phyloP scores from a whole-genome alignment of 169 alveolate genomes.

The Plasmodium relictum region DNA sequence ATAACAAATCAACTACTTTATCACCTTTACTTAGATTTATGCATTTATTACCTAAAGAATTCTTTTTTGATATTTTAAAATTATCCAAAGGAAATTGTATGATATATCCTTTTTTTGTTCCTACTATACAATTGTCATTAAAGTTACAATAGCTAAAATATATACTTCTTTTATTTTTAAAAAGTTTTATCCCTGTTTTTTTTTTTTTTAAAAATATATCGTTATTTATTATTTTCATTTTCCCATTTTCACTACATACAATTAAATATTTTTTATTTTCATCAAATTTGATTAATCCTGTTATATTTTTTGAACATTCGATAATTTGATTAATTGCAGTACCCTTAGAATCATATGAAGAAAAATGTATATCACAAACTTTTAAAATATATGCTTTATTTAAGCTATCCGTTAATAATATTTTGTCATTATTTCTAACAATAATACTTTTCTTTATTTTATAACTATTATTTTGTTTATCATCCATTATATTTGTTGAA shows the following conservation, averaged over 20 bases:
- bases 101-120: constrained; percentile 66
- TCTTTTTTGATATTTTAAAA: constrained; percentile 73
- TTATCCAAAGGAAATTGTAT: constrained; percentile 60
- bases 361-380: constrained; percentile 38
- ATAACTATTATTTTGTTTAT: constrained; percentile 13
- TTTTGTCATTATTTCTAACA: constrained; percentile 38
- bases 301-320: constrained; percentile 43
- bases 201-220: constrained; percentile 57
- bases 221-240: constrained; percentile 69
- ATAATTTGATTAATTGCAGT: constrained; percentile 54
- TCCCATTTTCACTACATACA: constrained; percentile 77
- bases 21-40: constrained; percentile 47
- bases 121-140: constrained; percentile 73
- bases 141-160: constrained; percentile 65
- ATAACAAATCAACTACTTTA: constrained; percentile 44
- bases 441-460: constrained; percentile 68
- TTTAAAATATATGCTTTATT: constrained; percentile 57
- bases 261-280: constrained; percentile 57
- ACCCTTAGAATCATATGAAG: constrained; percentile 73
- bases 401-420: constrained; percentile 49
- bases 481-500: background rate
- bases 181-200: constrained; percentile 71
- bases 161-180: constrained; percentile 67
- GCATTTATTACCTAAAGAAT: constrained; percentile 70
- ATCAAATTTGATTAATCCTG: constrained; percentile 59